Percentiles rank a stretch among this genome's conserved stretches.
Evolutionary conservation across 495 filamentous ascomycete species (phyloP).

Genomic region (Neurospora sp.): DNA sequence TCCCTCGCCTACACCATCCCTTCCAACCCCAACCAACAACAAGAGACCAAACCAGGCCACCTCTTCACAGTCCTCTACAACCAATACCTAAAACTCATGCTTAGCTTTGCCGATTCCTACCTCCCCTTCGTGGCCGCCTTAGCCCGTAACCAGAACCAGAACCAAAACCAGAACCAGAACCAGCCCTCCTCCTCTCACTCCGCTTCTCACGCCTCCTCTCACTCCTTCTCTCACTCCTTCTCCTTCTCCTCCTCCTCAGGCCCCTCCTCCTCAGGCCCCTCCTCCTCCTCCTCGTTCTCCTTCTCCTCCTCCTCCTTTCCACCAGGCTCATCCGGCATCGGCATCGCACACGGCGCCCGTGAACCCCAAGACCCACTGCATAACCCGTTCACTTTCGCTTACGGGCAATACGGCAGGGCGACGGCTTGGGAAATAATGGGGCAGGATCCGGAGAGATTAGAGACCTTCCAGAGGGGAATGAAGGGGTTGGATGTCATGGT

Average conservation of each 20-base stretch:
- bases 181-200: background rate
- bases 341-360: background rate
- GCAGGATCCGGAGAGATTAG: constrained; percentile 9
- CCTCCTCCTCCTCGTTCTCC: background rate
- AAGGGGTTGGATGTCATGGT: constrained; percentile 15
- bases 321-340: background rate
- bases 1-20: constrained; percentile 9
- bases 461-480: constrained; percentile 11
- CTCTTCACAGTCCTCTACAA: constrained; percentile 15
- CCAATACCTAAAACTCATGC: constrained; percentile 12
- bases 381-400: constrained; percentile 9
- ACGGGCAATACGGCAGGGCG: constrained; percentile 8
- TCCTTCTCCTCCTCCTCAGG: background rate
- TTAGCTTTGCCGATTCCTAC: constrained; percentile 12
- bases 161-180: background rate
- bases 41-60: constrained; percentile 2
- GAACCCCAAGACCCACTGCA: constrained; percentile 10
- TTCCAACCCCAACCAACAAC: background rate
- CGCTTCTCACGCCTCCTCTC: background rate
- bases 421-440: constrained; percentile 14
- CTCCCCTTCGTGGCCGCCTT: background rate
- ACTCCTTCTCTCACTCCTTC: background rate
- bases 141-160: background rate
- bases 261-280: background rate
- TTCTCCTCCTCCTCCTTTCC: background rate